Conservation (phyloP, 139 green algal genomes). For the Haematococcus lacustris region DNA sequence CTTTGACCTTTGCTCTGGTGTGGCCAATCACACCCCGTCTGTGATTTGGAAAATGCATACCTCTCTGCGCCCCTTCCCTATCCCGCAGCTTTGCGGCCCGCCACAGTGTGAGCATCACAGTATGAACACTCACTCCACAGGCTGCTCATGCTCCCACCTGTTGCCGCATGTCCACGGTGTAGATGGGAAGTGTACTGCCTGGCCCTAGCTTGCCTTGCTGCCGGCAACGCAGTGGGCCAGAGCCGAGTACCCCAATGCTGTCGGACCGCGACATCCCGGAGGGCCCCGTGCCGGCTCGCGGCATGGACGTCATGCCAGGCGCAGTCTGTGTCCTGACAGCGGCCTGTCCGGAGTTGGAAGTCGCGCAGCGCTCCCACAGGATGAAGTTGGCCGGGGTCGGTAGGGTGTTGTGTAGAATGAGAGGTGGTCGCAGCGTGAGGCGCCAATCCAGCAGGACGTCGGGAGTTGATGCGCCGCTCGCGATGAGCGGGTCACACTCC, state of each 20-base stretch:
- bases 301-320: not conserved
- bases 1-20: no score
- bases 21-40: not conserved
- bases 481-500: constrained; percentile 51
- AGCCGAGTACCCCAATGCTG: not conserved
- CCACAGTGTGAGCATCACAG: not conserved
- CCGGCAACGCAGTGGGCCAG: constrained; percentile 22
- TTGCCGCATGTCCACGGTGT: constrained; percentile 56
- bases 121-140: not conserved
- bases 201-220: constrained; percentile 39
- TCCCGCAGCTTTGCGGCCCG: not conserved
- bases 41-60: not conserved
- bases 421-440: constrained; percentile 53
- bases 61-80: not conserved
- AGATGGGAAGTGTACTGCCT: constrained; percentile 29
- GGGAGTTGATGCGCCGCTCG: no score
- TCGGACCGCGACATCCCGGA: no score
- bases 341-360: not conserved
- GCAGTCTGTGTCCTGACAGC: not conserved
- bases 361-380: constrained; percentile 67
- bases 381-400: constrained; percentile 43
- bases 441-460: constrained; percentile 60
- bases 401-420: constrained; percentile 73
- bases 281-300: not conserved
- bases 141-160: constrained; percentile 23